Percentiles rank a stretch among this genome's conserved stretches.
Evolutionary conservation across 2,329 filamentous ascomycete species (phyloP).

Genomic region (Colletotrichum endophyticum): DNA sequence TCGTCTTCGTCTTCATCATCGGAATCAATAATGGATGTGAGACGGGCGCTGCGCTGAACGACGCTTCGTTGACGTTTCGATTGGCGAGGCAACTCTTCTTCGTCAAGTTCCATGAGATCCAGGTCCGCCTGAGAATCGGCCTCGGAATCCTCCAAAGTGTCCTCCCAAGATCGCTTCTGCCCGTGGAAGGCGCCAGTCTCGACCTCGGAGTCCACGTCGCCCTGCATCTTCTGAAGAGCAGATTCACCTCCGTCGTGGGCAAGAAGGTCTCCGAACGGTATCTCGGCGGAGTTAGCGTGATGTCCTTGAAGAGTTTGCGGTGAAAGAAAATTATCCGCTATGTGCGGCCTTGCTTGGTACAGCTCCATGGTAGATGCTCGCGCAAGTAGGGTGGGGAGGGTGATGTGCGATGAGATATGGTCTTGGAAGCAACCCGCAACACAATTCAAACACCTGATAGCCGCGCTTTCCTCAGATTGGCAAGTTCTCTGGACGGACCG

Average conservation of each 20-base stretch:
- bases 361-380: not conserved
- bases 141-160: not conserved
- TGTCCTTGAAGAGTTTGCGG: not conserved
- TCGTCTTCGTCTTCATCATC: constrained; percentile 3
- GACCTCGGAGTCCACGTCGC: not conserved
- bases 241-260: not conserved
- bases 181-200: not conserved
- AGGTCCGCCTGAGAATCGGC: not conserved
- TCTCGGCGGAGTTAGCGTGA: not conserved
- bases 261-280: constrained; percentile 5
- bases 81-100: not conserved
- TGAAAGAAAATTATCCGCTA: not conserved
- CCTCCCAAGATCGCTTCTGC: constrained; percentile 6
- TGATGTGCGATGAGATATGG: not conserved
- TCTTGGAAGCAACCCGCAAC: not conserved
- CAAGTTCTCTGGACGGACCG: not conserved
- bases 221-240: not conserved
- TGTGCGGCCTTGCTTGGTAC: not conserved
- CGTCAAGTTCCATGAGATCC: not conserved
- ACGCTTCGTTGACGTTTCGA: not conserved
- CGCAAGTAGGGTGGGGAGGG: not conserved
- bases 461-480: not conserved
- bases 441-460: not conserved
- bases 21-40: not conserved
- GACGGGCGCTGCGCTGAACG: not conserved